Conservation (phyloP, 2,329 filamentous ascomycete genomes). For the Nannizzia gypsea region DNA sequence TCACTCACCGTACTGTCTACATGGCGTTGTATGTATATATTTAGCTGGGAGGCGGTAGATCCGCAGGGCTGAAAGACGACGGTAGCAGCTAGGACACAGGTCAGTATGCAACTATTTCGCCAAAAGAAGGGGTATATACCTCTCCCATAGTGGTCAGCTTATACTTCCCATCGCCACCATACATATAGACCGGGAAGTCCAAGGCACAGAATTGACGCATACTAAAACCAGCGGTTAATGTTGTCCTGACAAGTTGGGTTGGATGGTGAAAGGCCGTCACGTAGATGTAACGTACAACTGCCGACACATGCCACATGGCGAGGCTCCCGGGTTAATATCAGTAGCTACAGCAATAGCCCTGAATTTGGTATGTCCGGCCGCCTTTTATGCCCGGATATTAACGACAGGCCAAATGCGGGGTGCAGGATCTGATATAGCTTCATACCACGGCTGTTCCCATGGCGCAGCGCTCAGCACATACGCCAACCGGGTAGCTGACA, state of each 20-base stretch:
- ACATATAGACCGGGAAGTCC: conserved; percentile 78
- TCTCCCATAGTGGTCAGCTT: conserved; percentile 28
- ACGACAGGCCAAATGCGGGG: background rate
- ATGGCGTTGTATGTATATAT: background rate
- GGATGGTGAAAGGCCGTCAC: background rate
- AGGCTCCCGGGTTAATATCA: conserved; percentile 53
- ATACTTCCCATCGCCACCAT: conserved; percentile 64
- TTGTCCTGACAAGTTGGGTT: background rate
- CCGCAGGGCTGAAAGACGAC: conserved; percentile 55
- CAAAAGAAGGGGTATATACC: conserved; percentile 18
- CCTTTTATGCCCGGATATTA: conserved; percentile 18
- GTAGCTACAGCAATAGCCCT: conserved; percentile 77
- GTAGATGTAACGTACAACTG: conserved; percentile 54
- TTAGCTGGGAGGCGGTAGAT: conserved; percentile 32
- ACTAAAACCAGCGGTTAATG: conserved; percentile 14
- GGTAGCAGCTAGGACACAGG: conserved; percentile 48
- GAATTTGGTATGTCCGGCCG: conserved; percentile 44
- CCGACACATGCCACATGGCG: conserved; percentile 91
- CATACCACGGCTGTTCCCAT: conserved; percentile 61
- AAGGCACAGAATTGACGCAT: conserved; percentile 64
- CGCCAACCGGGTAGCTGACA: conserved; percentile 84
- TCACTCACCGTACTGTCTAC: background rate
- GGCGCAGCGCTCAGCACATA: conserved; percentile 86
- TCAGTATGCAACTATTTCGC: conserved; percentile 4
- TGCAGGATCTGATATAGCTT: background rate